phyloP scores from a whole-genome alignment of 1,284 basidiomycete species.

The Hypsizygus ulmarius region DNA sequence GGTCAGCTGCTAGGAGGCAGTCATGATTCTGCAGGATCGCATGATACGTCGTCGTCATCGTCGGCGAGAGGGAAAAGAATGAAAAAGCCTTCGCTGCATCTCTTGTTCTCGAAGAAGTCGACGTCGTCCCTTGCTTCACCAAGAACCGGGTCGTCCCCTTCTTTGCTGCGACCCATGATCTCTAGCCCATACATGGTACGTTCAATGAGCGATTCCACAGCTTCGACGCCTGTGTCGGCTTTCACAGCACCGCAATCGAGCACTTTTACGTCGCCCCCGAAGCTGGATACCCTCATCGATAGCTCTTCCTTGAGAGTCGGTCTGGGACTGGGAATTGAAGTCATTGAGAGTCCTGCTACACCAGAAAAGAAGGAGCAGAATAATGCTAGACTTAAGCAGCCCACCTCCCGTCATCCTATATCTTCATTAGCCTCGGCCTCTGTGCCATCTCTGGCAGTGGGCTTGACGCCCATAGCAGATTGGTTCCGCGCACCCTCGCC shows the following conservation, averaged over 20 bases:
- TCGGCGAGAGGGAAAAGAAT: constrained; percentile 30
- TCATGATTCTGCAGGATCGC: constrained; percentile 14
- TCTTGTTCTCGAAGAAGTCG: constrained; percentile 52
- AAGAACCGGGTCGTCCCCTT: constrained; percentile 8
- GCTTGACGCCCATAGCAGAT: constrained; percentile 48
- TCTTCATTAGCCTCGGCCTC: not conserved
- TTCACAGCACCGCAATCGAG: constrained; percentile 44
- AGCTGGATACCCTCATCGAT: constrained; percentile 51
- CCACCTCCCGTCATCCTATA: too few species aligned
- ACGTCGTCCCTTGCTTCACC: constrained; percentile 35
- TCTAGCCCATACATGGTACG: constrained; percentile 31
- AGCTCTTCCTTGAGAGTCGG: constrained; percentile 42
- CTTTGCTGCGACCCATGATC: constrained; percentile 23
- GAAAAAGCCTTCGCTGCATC: constrained; percentile 55
- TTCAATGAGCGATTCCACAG: constrained; percentile 43
- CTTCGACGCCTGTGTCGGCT: constrained; percentile 43
- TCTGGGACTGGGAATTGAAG: constrained; percentile 35
- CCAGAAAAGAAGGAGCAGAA: constrained; percentile 7
- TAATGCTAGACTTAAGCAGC: not conserved
- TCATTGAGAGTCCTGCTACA: constrained; percentile 23
- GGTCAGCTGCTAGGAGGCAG: constrained; percentile 8
- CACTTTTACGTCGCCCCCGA: constrained; percentile 40
- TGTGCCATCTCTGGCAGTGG: constrained; percentile 4
- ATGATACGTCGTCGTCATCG: constrained; percentile 24
- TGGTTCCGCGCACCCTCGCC: constrained; percentile 30